These are phyloP conservation scores for Capronia americana DNA, from an alignment of 2,329 filamentous ascomycete species.

Conservation along the genomic window DNA sequence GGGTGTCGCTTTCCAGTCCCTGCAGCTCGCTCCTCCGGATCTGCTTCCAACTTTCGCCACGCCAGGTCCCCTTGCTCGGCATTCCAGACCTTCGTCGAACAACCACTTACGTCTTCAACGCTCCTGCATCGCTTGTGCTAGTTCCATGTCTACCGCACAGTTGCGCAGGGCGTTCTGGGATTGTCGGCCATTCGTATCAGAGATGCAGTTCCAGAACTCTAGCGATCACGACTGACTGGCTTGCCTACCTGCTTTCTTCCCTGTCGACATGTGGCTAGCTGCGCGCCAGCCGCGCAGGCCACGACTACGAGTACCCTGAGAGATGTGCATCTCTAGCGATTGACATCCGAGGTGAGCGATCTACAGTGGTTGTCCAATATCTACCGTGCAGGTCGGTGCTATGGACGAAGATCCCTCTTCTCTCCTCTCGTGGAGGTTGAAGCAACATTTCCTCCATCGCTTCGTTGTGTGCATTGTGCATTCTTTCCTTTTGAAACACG, in stretches of 20 bases:
- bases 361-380: constrained; percentile 15
- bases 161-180: not conserved
- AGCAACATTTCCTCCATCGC: constrained; percentile 1
- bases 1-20: not conserved
- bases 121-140: constrained; percentile 16
- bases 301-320: constrained; percentile 15
- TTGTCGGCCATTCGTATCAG: constrained; percentile 6
- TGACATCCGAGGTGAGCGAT: constrained; percentile 11
- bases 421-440: constrained; percentile 13
- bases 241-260: constrained; percentile 24
- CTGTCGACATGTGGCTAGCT: constrained; percentile 20
- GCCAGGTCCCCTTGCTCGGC: not conserved
- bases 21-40: not conserved
- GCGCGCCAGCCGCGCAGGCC: constrained; percentile 7
- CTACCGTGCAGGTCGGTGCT: constrained; percentile 3
- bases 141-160: constrained; percentile 13
- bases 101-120: constrained; percentile 9
- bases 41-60: constrained; percentile 14
- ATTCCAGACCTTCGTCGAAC: constrained; percentile 22
- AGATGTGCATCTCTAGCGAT: not conserved
- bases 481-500: constrained; percentile 19
- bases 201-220: constrained; percentile 29
- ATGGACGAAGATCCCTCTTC: constrained; percentile 12
- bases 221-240: constrained; percentile 23
- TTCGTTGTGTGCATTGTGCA: constrained; percentile 2